phyloP scores from a whole-genome alignment of 495 filamentous ascomycete genomes.

The Penicillium arizonense region DNA sequence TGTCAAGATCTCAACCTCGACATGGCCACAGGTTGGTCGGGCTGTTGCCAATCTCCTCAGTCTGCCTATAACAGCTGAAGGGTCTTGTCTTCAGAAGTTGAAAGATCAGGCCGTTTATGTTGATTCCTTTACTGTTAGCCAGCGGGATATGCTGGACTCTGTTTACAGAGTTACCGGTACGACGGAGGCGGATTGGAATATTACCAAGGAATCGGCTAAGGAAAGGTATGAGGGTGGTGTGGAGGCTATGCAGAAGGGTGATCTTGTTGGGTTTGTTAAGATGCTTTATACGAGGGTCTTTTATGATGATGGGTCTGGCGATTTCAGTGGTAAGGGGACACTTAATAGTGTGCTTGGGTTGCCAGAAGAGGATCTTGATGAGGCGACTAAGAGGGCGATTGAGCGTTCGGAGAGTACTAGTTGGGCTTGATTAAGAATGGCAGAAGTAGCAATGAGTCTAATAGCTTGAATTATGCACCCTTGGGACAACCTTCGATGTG shows the following conservation, averaged over 20 bases:
- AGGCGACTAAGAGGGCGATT: conserved; percentile 34
- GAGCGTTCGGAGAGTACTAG: conserved; percentile 4
- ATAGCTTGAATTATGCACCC: no score
- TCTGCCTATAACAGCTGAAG: conserved; percentile 43
- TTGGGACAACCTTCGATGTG: no score
- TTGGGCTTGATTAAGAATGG: neutral
- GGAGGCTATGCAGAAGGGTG: conserved; percentile 38
- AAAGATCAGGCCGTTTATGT: conserved; percentile 43
- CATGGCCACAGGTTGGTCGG: conserved; percentile 44
- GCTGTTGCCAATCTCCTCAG: conserved; percentile 43
- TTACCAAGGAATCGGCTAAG: conserved; percentile 37
- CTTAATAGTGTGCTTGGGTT: conserved; percentile 53
- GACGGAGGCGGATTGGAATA: conserved; percentile 55
- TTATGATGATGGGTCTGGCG: conserved; percentile 42
- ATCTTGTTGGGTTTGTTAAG: conserved; percentile 24
- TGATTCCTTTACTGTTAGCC: conserved; percentile 46
- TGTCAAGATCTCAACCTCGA: conserved; percentile 35
- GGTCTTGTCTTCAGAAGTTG: conserved; percentile 24
- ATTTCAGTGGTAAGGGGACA: conserved; percentile 35
- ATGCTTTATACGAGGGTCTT: conserved; percentile 54
- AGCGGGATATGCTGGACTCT: conserved; percentile 52
- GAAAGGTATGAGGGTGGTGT: conserved; percentile 44
- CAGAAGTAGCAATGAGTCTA: no score
- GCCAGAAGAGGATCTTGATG: conserved; percentile 60
- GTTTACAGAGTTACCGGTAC: conserved; percentile 52